Conservation (phyloP, 2,329 filamentous ascomycete genomes). For the Aspergillus tamarii region DNA sequence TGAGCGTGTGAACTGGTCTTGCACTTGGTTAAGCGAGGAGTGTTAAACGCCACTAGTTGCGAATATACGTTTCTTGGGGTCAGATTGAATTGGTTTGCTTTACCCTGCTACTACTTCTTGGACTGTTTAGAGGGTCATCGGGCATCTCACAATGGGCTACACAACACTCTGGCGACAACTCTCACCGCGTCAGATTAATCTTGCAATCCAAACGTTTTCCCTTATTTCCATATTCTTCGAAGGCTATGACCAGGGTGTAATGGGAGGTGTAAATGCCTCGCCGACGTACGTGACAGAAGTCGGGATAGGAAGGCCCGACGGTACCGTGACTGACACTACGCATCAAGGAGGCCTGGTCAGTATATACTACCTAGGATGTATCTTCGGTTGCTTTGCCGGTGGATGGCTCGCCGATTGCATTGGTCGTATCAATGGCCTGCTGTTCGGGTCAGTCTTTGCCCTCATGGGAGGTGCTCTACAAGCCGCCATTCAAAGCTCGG, state of each 20-base stretch:
- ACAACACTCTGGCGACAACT: slow-evolving; percentile 48
- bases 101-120: not conserved
- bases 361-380: slow-evolving; percentile 57
- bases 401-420: slow-evolving; percentile 56
- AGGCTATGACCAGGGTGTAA: slow-evolving; percentile 60
- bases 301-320: slow-evolving; percentile 50
- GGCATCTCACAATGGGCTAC: slow-evolving; percentile 38
- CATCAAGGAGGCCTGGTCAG: slow-evolving; percentile 58
- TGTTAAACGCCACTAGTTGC: not conserved
- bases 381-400: slow-evolving; percentile 55
- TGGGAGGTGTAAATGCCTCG: slow-evolving; percentile 54
- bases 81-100: not conserved
- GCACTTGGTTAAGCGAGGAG: not conserved
- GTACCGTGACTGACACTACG: slow-evolving; percentile 51
- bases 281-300: slow-evolving; percentile 43
- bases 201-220: slow-evolving; percentile 39
- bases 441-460: slow-evolving; percentile 52
- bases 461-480: slow-evolving; percentile 55
- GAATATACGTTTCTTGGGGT: not conserved
- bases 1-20: not conserved
- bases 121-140: not conserved
- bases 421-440: slow-evolving; percentile 57
- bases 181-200: slow-evolving; percentile 47
- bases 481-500: slow-evolving; percentile 47
- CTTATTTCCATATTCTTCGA: slow-evolving; percentile 42